These are phyloP conservation scores for Nigrograna mackinnonii DNA, from an alignment of 2,329 filamentous ascomycete species.

Conservation along the genomic window DNA sequence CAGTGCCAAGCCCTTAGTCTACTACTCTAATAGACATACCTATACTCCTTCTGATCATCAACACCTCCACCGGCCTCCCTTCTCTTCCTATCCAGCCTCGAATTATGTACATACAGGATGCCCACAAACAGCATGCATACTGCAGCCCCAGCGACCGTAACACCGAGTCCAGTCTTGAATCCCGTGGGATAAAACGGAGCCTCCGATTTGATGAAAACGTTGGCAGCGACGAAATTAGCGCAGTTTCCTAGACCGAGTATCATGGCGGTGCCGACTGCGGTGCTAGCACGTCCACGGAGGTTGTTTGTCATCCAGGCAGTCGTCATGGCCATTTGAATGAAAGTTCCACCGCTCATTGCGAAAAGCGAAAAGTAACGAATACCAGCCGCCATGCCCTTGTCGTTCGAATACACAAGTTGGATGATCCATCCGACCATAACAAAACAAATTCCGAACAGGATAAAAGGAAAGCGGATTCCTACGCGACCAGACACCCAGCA, in stretches of 20 bases:
- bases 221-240: slow-evolving; percentile 59
- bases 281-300: slow-evolving; percentile 31
- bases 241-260: slow-evolving; percentile 52
- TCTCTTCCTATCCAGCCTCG: slow-evolving; percentile 39
- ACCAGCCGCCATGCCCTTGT: slow-evolving; percentile 51
- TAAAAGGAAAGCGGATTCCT: slow-evolving; percentile 33
- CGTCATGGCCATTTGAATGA: slow-evolving; percentile 58
- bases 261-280: slow-evolving; percentile 19
- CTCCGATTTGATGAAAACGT: slow-evolving; percentile 32
- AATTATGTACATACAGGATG: slow-evolving; percentile 57
- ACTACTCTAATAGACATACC: slow-evolving; percentile 31
- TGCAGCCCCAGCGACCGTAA: slow-evolving; percentile 27
- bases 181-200: slow-evolving; percentile 30
- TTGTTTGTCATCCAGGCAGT: slow-evolving; percentile 59
- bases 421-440: slow-evolving; percentile 56
- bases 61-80: slow-evolving; percentile 15
- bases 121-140: slow-evolving; percentile 34
- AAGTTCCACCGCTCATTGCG: slow-evolving; percentile 43
- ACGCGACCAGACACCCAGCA: slow-evolving; percentile 27
- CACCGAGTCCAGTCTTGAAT: slow-evolving; percentile 37
- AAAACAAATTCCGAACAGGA: slow-evolving; percentile 33
- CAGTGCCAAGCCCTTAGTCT: too few relatives aligned
- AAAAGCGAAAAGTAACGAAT: slow-evolving; percentile 51
- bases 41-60: slow-evolving; percentile 26
- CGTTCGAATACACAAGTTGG: slow-evolving; percentile 45